Evolutionary conservation across 2,329 filamentous ascomycete genomes (phyloP).

Genomic region (Fusarium burgessii): DNA sequence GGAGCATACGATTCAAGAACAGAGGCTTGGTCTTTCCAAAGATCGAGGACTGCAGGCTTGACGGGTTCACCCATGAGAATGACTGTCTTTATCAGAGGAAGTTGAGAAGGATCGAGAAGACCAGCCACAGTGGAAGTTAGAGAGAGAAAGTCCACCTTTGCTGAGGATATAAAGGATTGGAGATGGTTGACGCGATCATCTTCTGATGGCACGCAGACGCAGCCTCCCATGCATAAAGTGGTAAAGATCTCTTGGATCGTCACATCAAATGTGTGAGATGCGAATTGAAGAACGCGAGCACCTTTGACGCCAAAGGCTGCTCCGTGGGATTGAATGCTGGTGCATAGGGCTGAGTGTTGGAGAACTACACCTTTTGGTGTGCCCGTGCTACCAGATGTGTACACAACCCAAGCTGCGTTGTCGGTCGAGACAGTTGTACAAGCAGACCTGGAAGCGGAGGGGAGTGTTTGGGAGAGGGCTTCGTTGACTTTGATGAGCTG

Average conservation of each 20-base stretch:
- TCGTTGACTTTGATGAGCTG: background rate
- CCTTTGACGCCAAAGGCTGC: background rate
- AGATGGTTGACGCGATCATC: constrained; percentile 6
- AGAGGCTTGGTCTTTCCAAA: constrained; percentile 1
- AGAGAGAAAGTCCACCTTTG: background rate
- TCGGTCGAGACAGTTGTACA: background rate
- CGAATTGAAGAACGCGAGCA: background rate
- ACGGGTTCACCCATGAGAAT: background rate
- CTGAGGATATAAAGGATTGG: background rate
- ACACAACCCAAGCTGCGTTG: constrained; percentile 6
- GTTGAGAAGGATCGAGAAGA: background rate
- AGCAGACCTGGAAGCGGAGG: accelerated
- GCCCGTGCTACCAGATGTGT: constrained; percentile 1
- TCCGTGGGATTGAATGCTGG: background rate
- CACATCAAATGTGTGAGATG: background rate
- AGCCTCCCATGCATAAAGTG: constrained; percentile 2
- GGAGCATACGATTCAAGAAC: constrained; percentile 1
- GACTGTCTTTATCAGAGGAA: background rate
- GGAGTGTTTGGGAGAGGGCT: background rate
- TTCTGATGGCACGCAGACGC: background rate
- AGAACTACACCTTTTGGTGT: constrained; percentile 1
- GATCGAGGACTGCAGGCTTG: background rate
- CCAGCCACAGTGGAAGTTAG: background rate
- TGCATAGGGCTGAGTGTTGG: background rate
- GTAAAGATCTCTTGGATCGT: constrained; percentile 7